Percentiles rank a stretch among this genome's conserved stretches.
Evolutionary conservation across 176 grass and related monocot species (phyloP).

Genomic region (Oryza australiensis): DNA sequence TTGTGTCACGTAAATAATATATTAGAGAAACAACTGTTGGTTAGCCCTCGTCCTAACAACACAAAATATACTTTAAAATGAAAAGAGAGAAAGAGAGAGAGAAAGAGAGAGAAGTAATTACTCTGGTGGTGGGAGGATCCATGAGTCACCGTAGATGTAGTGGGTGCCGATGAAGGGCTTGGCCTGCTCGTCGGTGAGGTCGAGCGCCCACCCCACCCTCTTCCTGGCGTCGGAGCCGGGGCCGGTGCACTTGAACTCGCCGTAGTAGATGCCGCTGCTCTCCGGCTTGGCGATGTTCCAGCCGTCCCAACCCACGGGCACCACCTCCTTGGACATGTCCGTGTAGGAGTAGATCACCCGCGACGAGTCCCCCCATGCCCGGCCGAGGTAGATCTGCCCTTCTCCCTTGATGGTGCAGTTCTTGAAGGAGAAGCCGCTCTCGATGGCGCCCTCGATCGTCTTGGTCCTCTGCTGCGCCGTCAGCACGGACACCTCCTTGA

Average conservation of each 20-base stretch:
- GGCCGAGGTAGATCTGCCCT: slow-evolving; percentile 46
- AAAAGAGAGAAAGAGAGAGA: too few species aligned
- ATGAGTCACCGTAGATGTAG: slow-evolving; percentile 42
- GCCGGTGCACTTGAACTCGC: slow-evolving; percentile 51
- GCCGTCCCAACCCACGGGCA: slow-evolving; percentile 53
- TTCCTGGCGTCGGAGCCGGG: slow-evolving; percentile 22
- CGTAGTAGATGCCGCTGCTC: slow-evolving; percentile 53
- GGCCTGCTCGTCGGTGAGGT: slow-evolving; percentile 39
- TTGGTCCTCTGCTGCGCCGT: slow-evolving; percentile 54
- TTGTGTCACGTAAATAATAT: too few species aligned
- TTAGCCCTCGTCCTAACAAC: too few species aligned
- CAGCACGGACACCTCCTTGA: slow-evolving; percentile 52
- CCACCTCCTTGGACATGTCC: slow-evolving; percentile 62
- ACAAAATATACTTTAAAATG: too few species aligned
- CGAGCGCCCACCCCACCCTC: slow-evolving; percentile 39
- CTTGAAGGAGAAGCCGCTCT: slow-evolving; percentile 55
- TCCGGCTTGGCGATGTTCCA: slow-evolving; percentile 49
- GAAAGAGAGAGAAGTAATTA: neutral
- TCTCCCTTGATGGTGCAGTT: slow-evolving; percentile 41
- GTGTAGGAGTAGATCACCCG: slow-evolving; percentile 52
- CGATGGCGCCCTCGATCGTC: slow-evolving; percentile 41
- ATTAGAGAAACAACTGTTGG: too few species aligned
- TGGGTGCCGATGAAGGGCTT: slow-evolving; percentile 45
- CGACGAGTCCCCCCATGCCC: slow-evolving; percentile 60
- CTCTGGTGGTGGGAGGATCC: slow-evolving; percentile 35